Evolutionary conservation across 1,284 basidiomycete species (phyloP).

Genomic region (Heterobasidion parviporum): DNA sequence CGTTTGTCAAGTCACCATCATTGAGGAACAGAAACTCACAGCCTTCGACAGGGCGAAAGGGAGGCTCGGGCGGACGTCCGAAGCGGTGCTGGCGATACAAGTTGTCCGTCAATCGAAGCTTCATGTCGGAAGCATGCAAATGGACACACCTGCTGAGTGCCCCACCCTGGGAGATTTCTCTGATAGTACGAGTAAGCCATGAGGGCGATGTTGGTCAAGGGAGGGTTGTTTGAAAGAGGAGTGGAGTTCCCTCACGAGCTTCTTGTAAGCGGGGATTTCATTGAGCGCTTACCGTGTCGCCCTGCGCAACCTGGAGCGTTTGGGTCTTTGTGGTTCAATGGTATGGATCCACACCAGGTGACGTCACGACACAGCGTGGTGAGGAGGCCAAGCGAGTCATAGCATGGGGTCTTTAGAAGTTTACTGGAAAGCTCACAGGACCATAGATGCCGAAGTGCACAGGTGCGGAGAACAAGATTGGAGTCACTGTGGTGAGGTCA

Average conservation of each 20-base stretch:
- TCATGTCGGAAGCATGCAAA: background rate
- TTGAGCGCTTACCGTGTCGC: no score
- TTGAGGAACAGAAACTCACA: conserved; percentile 25
- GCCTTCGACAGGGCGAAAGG: conserved; percentile 45
- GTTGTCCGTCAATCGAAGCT: background rate
- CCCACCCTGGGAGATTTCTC: conserved; percentile 34
- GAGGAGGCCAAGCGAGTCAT: no score
- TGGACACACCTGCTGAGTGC: conserved; percentile 35
- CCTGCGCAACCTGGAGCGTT: no score
- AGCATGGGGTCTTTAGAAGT: background rate
- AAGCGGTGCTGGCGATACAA: conserved; percentile 33
- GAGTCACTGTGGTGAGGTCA: no score
- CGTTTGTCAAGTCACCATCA: conserved; percentile 12
- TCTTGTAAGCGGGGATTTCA: background rate
- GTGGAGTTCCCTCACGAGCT: no score
- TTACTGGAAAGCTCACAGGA: no score
- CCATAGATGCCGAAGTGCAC: no score
- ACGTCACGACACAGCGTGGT: no score
- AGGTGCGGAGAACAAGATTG: no score
- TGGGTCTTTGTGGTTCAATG: no score
- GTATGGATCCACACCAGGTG: no score
- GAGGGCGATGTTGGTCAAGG: background rate
- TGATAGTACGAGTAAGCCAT: conserved; percentile 37
- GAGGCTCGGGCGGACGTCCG: conserved; percentile 37
- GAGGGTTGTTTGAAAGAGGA: no score